A percentile compares a stretch with the other conserved stretches of the same genome.
These are phyloP conservation scores for Lactifluus piperatus DNA, from an alignment of 768 basidiomycete genomes.

Conservation along the genomic window DNA sequence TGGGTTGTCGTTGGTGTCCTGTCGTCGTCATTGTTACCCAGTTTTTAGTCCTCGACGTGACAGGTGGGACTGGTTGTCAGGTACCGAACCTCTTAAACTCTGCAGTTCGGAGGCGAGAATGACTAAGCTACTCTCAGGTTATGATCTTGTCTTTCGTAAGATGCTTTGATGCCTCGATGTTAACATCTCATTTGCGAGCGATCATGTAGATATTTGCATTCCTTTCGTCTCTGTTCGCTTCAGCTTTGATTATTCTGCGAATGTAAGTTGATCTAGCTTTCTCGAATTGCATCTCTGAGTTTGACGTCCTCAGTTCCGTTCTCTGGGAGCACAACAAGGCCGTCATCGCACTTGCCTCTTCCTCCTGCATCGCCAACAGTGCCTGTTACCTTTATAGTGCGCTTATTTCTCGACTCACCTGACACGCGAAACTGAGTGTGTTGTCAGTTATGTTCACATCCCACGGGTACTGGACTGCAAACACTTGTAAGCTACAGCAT, in stretches of 20 bases:
- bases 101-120: background rate
- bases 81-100: background rate
- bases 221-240: background rate
- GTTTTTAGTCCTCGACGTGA: background rate
- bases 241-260: constrained; percentile 2
- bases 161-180: background rate
- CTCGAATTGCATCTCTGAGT: background rate
- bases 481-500: background rate
- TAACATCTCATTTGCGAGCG: background rate
- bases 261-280: background rate
- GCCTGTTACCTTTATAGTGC: background rate
- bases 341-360: background rate
- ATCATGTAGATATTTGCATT: background rate
- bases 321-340: constrained; percentile 1
- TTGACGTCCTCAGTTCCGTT: background rate
- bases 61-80: background rate
- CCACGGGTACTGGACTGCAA: background rate
- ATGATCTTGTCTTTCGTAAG: background rate
- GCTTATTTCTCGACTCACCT: background rate
- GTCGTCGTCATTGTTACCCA: background rate
- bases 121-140: background rate
- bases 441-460: background rate
- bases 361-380: background rate
- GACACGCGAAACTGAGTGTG: background rate
- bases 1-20: background rate